Percentiles rank a stretch among this genome's conserved stretches.
Conservation (phyloP, 225 moss, liverwort and hornwort genomes). For the Marchantia paleacea region DNA sequence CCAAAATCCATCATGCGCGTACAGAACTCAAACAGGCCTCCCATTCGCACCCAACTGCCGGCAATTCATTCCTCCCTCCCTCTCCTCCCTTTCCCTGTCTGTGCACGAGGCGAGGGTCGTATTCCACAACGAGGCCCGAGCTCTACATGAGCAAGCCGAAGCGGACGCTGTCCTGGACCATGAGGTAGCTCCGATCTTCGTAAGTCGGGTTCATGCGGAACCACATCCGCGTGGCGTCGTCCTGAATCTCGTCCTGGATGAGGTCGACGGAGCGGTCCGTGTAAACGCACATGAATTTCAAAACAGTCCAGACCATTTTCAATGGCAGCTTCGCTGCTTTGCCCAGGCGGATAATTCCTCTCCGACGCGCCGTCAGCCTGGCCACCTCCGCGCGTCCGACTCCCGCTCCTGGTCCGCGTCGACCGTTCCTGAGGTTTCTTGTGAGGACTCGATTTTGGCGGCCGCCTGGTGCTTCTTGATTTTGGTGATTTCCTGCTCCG, state of each 20-base stretch:
- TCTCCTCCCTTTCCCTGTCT: no score
- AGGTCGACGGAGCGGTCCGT: not conserved
- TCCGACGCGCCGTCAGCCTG: not conserved
- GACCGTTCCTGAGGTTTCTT: constrained; percentile 8
- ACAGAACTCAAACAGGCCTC: no score
- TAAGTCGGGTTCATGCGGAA: constrained; percentile 1
- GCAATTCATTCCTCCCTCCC: no score
- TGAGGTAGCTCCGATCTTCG: constrained; percentile 6
- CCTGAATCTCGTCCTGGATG: not conserved
- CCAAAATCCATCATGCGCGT: no score
- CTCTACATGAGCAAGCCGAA: constrained; percentile 15
- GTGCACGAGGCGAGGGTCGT: no score
- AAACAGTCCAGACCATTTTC: not conserved
- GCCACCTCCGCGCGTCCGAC: not conserved
- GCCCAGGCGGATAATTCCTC: not conserved
- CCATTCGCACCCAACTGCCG: no score
- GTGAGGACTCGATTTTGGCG: not conserved
- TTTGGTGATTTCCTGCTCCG: not conserved
- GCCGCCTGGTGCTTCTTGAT: not conserved
- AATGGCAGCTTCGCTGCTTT: not conserved
- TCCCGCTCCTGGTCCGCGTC: not conserved
- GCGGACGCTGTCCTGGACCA: constrained; percentile 15
- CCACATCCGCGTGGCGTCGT: constrained; percentile 14
- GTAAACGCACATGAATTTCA: constrained; percentile 11
- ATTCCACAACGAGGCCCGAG: no score